Percentiles rank a stretch among this genome's conserved stretches.
Evolutionary conservation across 495 filamentous ascomycete species (phyloP).

Genomic region (Neurospora sp.): DNA sequence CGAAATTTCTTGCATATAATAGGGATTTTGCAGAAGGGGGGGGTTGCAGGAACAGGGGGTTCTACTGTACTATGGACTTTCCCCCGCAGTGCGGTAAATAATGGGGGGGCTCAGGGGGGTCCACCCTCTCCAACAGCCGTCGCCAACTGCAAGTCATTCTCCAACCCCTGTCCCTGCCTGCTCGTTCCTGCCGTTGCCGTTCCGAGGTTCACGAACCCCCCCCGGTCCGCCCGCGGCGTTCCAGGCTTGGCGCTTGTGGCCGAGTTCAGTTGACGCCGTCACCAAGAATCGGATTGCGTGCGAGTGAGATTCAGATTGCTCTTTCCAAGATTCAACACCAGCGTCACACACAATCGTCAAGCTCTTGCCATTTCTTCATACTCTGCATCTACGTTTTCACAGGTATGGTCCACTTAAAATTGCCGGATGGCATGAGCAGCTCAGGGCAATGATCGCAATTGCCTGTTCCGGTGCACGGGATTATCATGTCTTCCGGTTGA

Average conservation of each 20-base stretch:
- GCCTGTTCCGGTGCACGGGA: not conserved
- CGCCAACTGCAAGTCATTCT: conserved; percentile 10
- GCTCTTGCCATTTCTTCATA: not conserved
- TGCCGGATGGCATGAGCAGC: not conserved
- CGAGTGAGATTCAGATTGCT: not conserved
- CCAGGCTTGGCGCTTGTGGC: not conserved
- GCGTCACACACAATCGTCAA: not conserved
- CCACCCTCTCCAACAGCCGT: not conserved
- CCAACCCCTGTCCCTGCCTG: not conserved
- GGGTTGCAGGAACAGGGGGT: no score
- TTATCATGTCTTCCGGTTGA: not conserved
- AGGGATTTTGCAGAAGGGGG: no score
- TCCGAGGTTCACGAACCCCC: conserved; percentile 9
- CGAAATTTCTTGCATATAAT: no score
- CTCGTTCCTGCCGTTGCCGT: not conserved
- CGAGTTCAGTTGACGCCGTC: not conserved
- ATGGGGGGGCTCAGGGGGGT: not conserved
- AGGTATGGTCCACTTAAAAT: not conserved
- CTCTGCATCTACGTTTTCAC: not conserved
- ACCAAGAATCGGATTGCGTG: not conserved
- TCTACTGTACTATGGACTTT: not conserved
- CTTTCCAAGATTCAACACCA: not conserved
- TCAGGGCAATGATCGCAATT: not conserved
- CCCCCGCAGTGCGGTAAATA: not conserved
- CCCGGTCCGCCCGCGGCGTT: not conserved